Conservation (phyloP, 441 rosid genomes). For the Erodium moschatum region DNA sequence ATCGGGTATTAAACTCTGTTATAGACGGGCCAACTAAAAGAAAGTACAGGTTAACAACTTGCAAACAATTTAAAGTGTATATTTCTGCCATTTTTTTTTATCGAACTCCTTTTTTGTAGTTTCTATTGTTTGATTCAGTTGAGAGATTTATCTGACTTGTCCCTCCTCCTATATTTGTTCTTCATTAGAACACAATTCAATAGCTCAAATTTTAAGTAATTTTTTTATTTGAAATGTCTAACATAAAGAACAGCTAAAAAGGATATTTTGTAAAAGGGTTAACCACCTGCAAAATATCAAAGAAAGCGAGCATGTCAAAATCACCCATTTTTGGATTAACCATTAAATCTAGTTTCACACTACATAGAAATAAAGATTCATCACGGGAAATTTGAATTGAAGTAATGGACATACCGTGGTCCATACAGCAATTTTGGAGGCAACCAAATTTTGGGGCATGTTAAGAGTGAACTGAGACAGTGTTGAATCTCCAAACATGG, state of each 20-base stretch:
- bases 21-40: no score
- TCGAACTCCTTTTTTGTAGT: no score
- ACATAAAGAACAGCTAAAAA: constrained; percentile 19
- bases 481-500: constrained; percentile 69
- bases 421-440: constrained; percentile 88
- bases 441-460: constrained; percentile 66
- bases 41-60: no score
- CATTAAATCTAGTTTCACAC: neutral
- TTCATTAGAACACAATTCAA: neutral
- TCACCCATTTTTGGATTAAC: neutral
- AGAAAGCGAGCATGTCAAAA: neutral
- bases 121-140: neutral
- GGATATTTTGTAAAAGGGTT: constrained; percentile 96
- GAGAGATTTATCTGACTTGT: neutral
- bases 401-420: constrained; percentile 48
- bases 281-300: constrained; percentile 54
- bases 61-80: no score
- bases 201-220: constrained; percentile 17
- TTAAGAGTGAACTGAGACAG: constrained; percentile 77
- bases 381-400: neutral
- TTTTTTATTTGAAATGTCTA: no score
- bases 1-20: no score
- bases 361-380: neutral
- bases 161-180: neutral
- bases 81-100: no score